Evolutionary conservation across 1,284 basidiomycete genomes (phyloP).

Genomic region (Hymenochaete sp.): DNA sequence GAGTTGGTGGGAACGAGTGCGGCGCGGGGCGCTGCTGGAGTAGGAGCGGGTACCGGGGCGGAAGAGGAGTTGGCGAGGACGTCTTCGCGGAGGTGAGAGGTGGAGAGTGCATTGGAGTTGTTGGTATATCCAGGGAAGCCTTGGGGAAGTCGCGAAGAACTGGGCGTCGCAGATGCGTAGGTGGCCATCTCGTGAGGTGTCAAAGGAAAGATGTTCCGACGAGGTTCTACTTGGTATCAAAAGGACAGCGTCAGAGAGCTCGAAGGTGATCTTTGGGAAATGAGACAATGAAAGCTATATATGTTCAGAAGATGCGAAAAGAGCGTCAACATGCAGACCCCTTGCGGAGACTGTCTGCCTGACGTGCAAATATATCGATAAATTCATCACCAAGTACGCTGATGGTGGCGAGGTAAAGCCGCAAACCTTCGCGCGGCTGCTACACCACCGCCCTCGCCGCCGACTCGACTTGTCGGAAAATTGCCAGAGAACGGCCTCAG

Average conservation of each 20-base stretch:
- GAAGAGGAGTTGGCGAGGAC: too few species aligned
- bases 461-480: too few species aligned
- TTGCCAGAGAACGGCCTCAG: too few species aligned
- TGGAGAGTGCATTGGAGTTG: too few species aligned
- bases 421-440: too few species aligned
- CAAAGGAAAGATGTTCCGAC: neutral
- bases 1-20: conserved; percentile 68
- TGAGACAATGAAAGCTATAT: neutral
- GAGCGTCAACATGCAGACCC: too few species aligned
- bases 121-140: too few species aligned
- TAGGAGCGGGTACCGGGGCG: neutral
- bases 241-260: neutral
- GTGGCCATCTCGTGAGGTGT: conserved; percentile 8
- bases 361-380: conserved; percentile 20
- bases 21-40: neutral
- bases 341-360: conserved; percentile 16
- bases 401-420: too few species aligned
- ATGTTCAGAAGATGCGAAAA: too few species aligned
- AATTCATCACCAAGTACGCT: conserved; percentile 14
- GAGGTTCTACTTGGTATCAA: neutral
- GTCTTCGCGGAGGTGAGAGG: too few species aligned
- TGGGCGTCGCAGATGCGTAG: neutral
- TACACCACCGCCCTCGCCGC: too few species aligned
- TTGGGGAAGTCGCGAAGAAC: conserved; percentile 9
- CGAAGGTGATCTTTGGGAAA: neutral